Base-by-base conservation (phyloP, 2,329 filamentous ascomycete genomes). In the Alternaria sp. region DNA sequence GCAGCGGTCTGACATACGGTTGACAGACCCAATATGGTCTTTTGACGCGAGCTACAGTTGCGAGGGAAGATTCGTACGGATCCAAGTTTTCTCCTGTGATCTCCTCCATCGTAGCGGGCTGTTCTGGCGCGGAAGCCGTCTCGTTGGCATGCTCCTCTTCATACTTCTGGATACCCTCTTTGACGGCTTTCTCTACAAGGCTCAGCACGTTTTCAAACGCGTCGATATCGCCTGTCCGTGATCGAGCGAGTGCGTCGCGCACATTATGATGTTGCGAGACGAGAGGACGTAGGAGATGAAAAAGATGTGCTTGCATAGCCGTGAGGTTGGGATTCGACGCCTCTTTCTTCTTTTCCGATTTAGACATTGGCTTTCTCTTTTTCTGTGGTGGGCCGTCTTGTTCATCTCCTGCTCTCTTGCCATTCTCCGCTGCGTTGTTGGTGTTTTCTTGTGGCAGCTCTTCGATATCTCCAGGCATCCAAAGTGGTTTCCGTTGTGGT, bases 1-100 rank as follows among this genome's bases (percentile, higher is more conserved):
- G 95, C 72, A 97, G 78, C 41, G 93, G 94, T 57, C 94, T 84
- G 7, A 97, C 86, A 71, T 97, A 92, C 4, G 94, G 90, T 81
- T 98, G 94, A 54, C 89, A 93, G 4, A 97, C 85, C 92, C 93
- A 97, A 87, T 90, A 97, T 1, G 94, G 94, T 65, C 93, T 82
- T 76, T 89, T 90, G 74, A 93, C 97, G 62, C 87, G 83, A 57
- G 86, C 87, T 27, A 95, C 88, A 1, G 91, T 71, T 9, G 86
- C 88, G 18, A 88, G 80, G 5, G 89, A 91, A 75, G 86, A 90
- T 72, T 88, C 84, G 50, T 80, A 75, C 2, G 78, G 74, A 30
- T 80, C 75, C 10, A 67, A 40, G 3, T 56, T 30, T 1, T 48
- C 20, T 18, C n/a, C 16, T 44, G 27, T 7, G 36, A 34, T 44